Percentiles rank a stretch among this genome's conserved stretches.
Evolutionary conservation across 768 basidiomycete species (phyloP).

Genomic region (Termitomyces sp.): DNA sequence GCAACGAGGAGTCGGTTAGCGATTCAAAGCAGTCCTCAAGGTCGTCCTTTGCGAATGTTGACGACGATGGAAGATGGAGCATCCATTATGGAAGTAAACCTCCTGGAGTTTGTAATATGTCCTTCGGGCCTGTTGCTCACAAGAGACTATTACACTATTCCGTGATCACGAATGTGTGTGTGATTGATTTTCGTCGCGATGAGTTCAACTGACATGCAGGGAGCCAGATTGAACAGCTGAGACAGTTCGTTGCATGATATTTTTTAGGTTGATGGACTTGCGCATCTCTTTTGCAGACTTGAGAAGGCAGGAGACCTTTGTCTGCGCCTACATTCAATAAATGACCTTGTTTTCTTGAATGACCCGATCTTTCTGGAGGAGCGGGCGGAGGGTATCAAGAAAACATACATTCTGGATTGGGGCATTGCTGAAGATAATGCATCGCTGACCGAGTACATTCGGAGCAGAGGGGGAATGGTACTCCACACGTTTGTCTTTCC

Average conservation of each 20-base stretch:
- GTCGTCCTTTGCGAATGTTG: background rate
- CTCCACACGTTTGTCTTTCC: conserved; percentile 55
- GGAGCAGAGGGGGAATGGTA: conserved; percentile 7
- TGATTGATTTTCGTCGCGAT: background rate
- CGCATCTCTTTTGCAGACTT: conserved; percentile 24
- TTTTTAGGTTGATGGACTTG: conserved; percentile 1
- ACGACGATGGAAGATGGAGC: conserved; percentile 27
- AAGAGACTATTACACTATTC: conserved; percentile 7
- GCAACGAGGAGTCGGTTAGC: conserved; percentile 7
- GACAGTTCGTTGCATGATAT: conserved; percentile 19
- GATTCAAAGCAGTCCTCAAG: conserved; percentile 6
- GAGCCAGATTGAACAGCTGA: conserved; percentile 21
- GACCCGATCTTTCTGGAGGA: conserved; percentile 56
- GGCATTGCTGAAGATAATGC: conserved; percentile 32
- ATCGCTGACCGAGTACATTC: conserved; percentile 28
- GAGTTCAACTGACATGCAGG: background rate
- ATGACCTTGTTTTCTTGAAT: conserved; percentile 45
- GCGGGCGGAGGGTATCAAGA: conserved; percentile 18
- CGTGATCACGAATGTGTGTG: conserved; percentile 10
- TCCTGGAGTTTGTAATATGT: conserved; percentile 30
- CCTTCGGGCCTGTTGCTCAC: conserved; percentile 25
- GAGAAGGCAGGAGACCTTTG: conserved; percentile 34
- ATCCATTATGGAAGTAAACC: conserved; percentile 36
- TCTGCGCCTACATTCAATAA: conserved; percentile 38
- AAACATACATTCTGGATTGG: conserved; percentile 55